Base-by-base conservation (phyloP, 768 basidiomycete species). In the Sporobolomyces roseus region DNA sequence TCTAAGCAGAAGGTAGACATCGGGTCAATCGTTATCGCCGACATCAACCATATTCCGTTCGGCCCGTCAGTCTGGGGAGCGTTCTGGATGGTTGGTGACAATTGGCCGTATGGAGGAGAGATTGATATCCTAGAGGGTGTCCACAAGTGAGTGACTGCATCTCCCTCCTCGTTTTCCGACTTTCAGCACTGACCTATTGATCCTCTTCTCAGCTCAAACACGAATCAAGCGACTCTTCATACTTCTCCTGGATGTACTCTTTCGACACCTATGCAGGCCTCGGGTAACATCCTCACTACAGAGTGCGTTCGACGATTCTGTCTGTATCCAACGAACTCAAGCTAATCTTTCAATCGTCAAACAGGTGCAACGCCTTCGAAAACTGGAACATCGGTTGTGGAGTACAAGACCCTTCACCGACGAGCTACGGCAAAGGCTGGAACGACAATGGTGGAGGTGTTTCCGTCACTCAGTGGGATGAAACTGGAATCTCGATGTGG, bases 221-320 rank as follows among this genome's bases (percentile, higher is more conserved):
- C n/a, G n/a, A 89, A 87, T 69, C 87, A 88, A 76, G 85, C 88
- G 82, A 83, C 90, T 0, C 80, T 91, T 23, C 90, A 91, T 77
- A 90, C 89, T 0, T 79, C 81, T 41, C 77, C 83, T 0, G 83
- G 67, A 2, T 70, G 68, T 36, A 63, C 64, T 29, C 73, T 67
- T 56, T 25, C 23, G 49, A 48, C 41, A 7, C 58, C 77, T 66
- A 77, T 72, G 77, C 71, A 59, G 29, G 63, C 63, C 4, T 35
- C 32, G 12, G 68, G 68, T 5, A 30, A 6, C 8, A 30, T 65
- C 9, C 58, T 70, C 46, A 10, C 14, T 0, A 55, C 58, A 23
- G 41, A 64, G 58, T 68, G 2, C 36, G 67, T 48, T 19, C 3
- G 4, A 10, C 48, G n/a, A n/a, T n/a, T 54, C 35, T 30, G 13